These are phyloP conservation scores for Ceratocystiopsis brevicomis DNA, from an alignment of 2,329 filamentous ascomycete genomes.

Conservation along the genomic window DNA sequence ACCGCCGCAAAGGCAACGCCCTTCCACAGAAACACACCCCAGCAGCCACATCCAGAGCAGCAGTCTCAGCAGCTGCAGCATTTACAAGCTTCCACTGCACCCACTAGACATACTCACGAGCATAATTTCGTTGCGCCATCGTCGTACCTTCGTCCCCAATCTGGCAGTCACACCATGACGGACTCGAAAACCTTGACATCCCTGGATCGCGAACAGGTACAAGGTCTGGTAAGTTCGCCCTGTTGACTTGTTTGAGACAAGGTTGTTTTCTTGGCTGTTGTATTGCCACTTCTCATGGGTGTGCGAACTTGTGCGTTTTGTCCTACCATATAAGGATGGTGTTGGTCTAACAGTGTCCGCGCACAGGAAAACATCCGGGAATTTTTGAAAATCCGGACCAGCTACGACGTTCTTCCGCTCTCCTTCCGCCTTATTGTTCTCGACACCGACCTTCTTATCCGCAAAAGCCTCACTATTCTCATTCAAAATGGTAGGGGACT, in stretches of 20 bases:
- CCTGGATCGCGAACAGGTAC: slow-evolving; percentile 58
- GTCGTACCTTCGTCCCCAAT: slow-evolving; percentile 32
- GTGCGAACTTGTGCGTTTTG: no score
- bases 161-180: slow-evolving; percentile 21
- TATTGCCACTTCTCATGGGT: no score
- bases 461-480: slow-evolving; percentile 89
- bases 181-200: slow-evolving; percentile 31
- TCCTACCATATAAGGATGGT: no score
- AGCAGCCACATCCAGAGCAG: background rate
- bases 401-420: slow-evolving; percentile 91
- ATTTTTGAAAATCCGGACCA: slow-evolving; percentile 88
- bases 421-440: slow-evolving; percentile 92
- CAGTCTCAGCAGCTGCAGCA: background rate
- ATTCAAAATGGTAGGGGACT: slow-evolving; percentile 56
- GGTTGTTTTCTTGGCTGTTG: no score
- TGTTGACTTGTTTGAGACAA: no score
- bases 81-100: slow-evolving; percentile 1
- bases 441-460: slow-evolving; percentile 85
- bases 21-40: background rate
- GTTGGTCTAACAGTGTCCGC: no score
- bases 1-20: no score
- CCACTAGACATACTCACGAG: slow-evolving; percentile 23
- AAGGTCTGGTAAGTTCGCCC: slow-evolving; percentile 33
- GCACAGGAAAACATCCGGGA: slow-evolving; percentile 35
- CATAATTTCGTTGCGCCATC: slow-evolving; percentile 41